Base-by-base conservation (phyloP, 257 asterid genomes). In the Solanum lignicaule region DNA sequence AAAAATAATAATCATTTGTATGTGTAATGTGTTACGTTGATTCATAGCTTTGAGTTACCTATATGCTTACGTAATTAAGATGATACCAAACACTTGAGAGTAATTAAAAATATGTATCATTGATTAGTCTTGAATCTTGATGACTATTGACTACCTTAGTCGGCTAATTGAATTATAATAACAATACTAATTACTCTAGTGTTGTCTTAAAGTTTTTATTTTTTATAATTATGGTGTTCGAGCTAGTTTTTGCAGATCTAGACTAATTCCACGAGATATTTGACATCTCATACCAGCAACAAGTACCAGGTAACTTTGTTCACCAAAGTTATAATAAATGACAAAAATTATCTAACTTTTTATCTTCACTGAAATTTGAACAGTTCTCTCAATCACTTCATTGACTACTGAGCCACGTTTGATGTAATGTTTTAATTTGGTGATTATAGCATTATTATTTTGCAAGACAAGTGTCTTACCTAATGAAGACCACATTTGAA, bases 401-500 rank as follows among this genome's bases (percentile, higher is more conserved):
- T 62, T 10, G 31, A 23, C 16, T 2, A 62, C 0, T 10, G 2
- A n/a, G 7, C 0, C 1, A 55, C 0, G 0, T 18, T 2, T 5
- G 1, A 52, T 9, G 12, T 23, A 62, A 10, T n/a, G 29, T n/a
- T 11, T 0, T n/a, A 65, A 10, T 65, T n/a, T n/a, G 72, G 8
- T n/a, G 1, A 65, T 65, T 65, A 11, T 65, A 65, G 6, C 71
- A 65, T n/a, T 62, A n/a, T 62, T 62, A n/a, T 62, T 62, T 62
- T 62, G 15, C 16, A n/a, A n/a, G 36, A 33, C 18, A 71, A 14
- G 66, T 36, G 68, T 55, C 58, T 20, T 65, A n/a, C 82, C 32
- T 41, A 23, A 32, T 87, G 71, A 86, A 73, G 91, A 88, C 65
- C 74, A 66, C 43, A 60, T 35, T 35, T 89, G 94, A 91, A 93